Conservation (phyloP, 306 rosid species). For the Quercus bicolor region DNA sequence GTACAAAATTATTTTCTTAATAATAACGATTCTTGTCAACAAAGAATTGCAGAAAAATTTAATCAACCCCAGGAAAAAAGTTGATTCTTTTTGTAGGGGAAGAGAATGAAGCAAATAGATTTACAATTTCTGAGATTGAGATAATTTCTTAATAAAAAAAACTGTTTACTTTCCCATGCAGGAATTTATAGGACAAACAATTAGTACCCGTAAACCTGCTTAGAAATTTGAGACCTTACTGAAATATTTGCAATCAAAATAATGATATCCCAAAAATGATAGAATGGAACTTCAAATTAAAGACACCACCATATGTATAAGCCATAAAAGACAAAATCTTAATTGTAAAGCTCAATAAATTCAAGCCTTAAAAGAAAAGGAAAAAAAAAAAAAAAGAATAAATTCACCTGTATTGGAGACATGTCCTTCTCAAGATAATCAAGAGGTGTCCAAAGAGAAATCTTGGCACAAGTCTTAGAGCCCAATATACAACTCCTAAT, state of each 20-base stretch:
- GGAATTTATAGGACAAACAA: neutral
- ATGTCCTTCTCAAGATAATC: constrained; percentile 71
- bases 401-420: constrained; percentile 78
- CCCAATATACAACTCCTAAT: constrained; percentile 73
- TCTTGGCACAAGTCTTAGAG: constrained; percentile 66
- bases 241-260: neutral
- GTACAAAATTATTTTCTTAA: neutral
- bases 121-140: neutral
- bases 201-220: too few species aligned
- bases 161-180: neutral
- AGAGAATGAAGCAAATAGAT: too few species aligned
- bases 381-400: neutral
- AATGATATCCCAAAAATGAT: neutral
- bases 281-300: neutral
- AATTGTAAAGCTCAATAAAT: neutral
- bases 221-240: too few species aligned
- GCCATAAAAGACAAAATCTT: neutral
- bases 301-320: too few species aligned
- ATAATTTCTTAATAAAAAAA: neutral
- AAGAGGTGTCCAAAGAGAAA: constrained; percentile 62
- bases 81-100: too few species aligned
- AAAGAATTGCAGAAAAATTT: neutral
- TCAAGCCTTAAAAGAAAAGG: too few species aligned
- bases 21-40: neutral
- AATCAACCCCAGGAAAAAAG: too few species aligned